Conservation (phyloP, 495 filamentous ascomycete species). For the Neurospora sublineolata region DNA sequence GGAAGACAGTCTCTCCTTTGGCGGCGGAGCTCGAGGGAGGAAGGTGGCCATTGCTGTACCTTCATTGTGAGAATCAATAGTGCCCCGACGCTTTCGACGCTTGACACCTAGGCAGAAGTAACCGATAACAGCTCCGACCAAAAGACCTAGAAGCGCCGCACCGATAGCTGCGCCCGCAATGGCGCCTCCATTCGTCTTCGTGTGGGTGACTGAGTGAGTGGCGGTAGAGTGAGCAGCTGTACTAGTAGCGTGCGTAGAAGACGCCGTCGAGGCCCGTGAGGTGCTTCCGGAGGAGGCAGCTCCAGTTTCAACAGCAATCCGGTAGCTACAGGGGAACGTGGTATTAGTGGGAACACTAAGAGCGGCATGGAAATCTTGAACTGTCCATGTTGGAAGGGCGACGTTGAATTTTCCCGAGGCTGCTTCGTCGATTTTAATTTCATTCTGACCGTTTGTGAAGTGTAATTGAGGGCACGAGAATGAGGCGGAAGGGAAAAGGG, state of each 20-base stretch:
- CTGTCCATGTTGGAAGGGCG: no score
- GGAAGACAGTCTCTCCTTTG: not conserved
- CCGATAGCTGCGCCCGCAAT: not conserved
- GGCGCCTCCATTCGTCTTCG: not conserved
- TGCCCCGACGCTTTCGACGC: not conserved
- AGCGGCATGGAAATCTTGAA: no score
- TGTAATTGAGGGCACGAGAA: no score
- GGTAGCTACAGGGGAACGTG: not conserved
- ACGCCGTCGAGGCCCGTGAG: not conserved
- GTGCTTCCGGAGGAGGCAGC: fast-evolving
- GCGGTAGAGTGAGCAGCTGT: not conserved
- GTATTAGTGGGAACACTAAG: not conserved
- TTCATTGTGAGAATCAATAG: not conserved
- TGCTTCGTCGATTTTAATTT: no score
- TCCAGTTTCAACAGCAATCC: not conserved
- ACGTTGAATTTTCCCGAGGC: no score
- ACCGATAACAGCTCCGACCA: not conserved
- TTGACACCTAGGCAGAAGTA: not conserved
- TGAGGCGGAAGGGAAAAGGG: no score
- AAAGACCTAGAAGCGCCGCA: not conserved
- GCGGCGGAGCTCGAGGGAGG: not conserved
- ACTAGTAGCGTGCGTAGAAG: not conserved
- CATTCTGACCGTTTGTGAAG: no score
- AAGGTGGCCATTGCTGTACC: not conserved
- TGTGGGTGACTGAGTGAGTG: not conserved